Conservation (phyloP, 768 basidiomycete species). For the Phanerochaete sordida region DNA sequence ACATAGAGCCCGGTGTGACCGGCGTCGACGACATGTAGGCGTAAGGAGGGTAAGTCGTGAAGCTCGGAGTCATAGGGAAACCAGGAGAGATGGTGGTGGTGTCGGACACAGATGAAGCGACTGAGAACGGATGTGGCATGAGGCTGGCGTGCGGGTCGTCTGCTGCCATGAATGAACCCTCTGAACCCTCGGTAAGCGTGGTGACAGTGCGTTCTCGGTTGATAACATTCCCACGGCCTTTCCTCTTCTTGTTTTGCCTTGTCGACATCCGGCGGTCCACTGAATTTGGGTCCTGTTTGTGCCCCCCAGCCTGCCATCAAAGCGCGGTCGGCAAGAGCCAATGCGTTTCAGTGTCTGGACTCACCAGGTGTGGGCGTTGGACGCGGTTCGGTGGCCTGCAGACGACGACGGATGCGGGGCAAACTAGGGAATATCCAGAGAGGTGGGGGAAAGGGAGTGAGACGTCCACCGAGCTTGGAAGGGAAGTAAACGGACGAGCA, state of each 20-base stretch:
- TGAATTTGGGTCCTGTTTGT: constrained; percentile 11
- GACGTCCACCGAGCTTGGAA: not conserved
- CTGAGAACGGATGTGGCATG: constrained; percentile 37
- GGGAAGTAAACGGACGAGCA: not conserved
- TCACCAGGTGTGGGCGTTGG: not conserved
- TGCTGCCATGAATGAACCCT: constrained; percentile 46
- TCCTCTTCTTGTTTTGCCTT: constrained; percentile 63
- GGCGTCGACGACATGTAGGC: constrained; percentile 30
- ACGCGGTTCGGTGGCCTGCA: not conserved
- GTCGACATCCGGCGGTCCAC: constrained; percentile 42
- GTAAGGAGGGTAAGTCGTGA: constrained; percentile 34
- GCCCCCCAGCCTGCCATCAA: constrained; percentile 5
- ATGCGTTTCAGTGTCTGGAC: not conserved
- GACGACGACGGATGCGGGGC: not conserved
- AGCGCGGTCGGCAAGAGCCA: not conserved
- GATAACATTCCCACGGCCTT: constrained; percentile 48
- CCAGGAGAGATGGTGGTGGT: constrained; percentile 27
- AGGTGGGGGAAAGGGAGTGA: not conserved
- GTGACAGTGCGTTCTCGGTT: constrained; percentile 68
- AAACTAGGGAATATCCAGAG: not conserved
- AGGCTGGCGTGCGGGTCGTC: constrained; percentile 35
- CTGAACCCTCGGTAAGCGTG: constrained; percentile 59
- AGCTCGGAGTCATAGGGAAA: constrained; percentile 31
- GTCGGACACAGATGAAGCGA: constrained; percentile 31
- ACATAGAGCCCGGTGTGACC: constrained; percentile 25